phyloP scores from a whole-genome alignment of 495 filamentous ascomycete species.

The Aspergillus incahuasiensis region DNA sequence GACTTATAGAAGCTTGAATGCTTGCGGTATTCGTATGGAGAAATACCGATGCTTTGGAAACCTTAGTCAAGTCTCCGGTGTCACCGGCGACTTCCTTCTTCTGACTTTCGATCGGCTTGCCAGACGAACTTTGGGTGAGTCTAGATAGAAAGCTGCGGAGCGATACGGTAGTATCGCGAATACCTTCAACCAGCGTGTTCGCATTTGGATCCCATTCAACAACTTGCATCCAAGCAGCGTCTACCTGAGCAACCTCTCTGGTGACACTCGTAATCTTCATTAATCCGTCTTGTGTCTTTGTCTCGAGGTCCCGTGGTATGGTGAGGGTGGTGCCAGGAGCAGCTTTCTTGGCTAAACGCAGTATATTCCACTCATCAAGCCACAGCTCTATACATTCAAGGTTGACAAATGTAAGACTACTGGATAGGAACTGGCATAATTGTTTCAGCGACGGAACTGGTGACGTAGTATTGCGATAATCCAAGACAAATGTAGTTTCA shows the following conservation, averaged over 20 bases:
- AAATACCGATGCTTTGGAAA: slow-evolving; percentile 72
- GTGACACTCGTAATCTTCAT: slow-evolving; percentile 76
- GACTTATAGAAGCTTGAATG: slow-evolving; percentile 64
- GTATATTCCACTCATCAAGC: slow-evolving; percentile 80
- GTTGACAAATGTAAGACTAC: slow-evolving; percentile 92
- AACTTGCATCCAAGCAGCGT: slow-evolving; percentile 85
- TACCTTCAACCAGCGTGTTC: slow-evolving; percentile 33
- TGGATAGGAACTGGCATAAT: slow-evolving; percentile 85
- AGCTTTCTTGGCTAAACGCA: slow-evolving; percentile 74
- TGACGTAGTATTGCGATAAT: slow-evolving; percentile 83
- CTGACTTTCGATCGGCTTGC: slow-evolving; percentile 28
- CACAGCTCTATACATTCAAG: slow-evolving; percentile 82
- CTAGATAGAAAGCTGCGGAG: slow-evolving; percentile 77
- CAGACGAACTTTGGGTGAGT: slow-evolving; percentile 47
- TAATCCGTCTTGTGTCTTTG: slow-evolving; percentile 71
- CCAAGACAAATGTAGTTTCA: slow-evolving; percentile 85
- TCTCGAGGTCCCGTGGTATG: slow-evolving; percentile 78
- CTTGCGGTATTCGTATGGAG: slow-evolving; percentile 79
- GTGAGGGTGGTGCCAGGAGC: slow-evolving; percentile 65
- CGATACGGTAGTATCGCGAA: slow-evolving; percentile 49
- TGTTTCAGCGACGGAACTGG: slow-evolving; percentile 79
- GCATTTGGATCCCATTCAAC: slow-evolving; percentile 73
- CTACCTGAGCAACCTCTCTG: slow-evolving; percentile 79
- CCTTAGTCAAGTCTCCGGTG: slow-evolving; percentile 58
- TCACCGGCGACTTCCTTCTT: slow-evolving; percentile 29